Base-by-base conservation (phyloP, 2,329 filamentous ascomycete genomes). In the Fusarium sambucinum region DNA sequence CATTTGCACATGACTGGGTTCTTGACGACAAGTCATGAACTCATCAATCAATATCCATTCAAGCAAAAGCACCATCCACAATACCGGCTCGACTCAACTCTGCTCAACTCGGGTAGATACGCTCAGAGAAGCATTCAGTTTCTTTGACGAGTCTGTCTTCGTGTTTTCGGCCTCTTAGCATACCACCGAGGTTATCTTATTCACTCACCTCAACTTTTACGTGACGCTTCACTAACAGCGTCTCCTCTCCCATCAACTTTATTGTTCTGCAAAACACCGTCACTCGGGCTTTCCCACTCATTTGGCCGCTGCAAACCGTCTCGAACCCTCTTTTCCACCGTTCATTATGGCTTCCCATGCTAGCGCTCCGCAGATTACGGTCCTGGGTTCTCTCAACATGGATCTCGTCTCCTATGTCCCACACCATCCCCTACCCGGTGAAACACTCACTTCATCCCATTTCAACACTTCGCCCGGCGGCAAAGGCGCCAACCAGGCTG, bases 401-500 rank as follows among this genome's bases (percentile, higher is more conserved):
- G 95, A 99, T 82, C 90, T 98, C 68, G 92, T 97, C 67, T 94
- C 93, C 40, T 90, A 93, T 74, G 96, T 96, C 33, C 85, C 92
- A 7, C 92, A 95, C 67, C 89, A 97, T 67, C 95, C 96, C 2
- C 82, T 86, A 2, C 90, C 91, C 1, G 96, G 95, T 70, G 95
- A 99, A 81, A 98, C 95, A 4, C 85, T 98, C 52, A 94, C 92
- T 4, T 87, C 93, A 47, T 89, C 84, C 69, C 89, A 88, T 21
- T 97, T 97, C 81, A 86, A 86, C 75, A 93, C 90, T 35, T 94
- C 92, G 42, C 90, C 92, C 30, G 96, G 95, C 73, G 95, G 96
- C 59, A 99, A 99, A 82, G 95, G 95, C 68, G 94, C 94, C 63
- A 98, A 98, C 83, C 95, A 98, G 82, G 94, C 94, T 62, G 92